These are phyloP conservation scores for Leishmania turanica DNA, from an alignment of 208 protist genomes.

Conservation along the genomic window DNA sequence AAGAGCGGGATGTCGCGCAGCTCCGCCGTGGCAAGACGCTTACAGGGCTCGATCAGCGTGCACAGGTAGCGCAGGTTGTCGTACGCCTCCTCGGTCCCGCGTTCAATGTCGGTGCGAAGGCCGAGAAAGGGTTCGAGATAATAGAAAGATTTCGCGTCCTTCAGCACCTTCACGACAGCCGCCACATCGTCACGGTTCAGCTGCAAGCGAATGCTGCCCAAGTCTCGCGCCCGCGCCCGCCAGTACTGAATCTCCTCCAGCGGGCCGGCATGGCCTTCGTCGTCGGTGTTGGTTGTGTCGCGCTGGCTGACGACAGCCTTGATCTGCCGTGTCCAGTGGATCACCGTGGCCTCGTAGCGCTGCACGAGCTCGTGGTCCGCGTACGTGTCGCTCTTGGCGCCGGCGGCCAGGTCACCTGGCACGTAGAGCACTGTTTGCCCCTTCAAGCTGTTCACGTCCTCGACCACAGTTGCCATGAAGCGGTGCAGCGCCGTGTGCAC, in stretches of 20 bases:
- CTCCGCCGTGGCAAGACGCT: slow-evolving; percentile 75
- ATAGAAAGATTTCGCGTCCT: slow-evolving; percentile 92
- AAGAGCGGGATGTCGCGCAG: slow-evolving; percentile 93
- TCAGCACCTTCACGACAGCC: slow-evolving; percentile 91
- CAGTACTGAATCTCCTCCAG: slow-evolving; percentile 98
- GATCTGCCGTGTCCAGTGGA: slow-evolving; percentile 99
- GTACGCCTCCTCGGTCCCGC: slow-evolving; percentile 93
- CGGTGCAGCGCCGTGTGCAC: slow-evolving; percentile 95
- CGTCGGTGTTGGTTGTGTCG: slow-evolving; percentile 33
- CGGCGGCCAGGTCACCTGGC: slow-evolving; percentile 86
- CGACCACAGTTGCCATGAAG: slow-evolving; percentile 97
- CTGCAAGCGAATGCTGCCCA: slow-evolving; percentile 95
- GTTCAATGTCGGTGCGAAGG: slow-evolving; percentile 93
- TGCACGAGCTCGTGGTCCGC: slow-evolving; percentile 96
- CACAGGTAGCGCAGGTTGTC: slow-evolving; percentile 96
- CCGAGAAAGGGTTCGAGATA: slow-evolving; percentile 96
- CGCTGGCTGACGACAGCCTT: slow-evolving; percentile 96
- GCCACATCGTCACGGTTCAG: slow-evolving; percentile 92
- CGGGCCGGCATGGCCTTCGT: slow-evolving; percentile 76
- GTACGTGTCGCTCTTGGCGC: slow-evolving; percentile 55
- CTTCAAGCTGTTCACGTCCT: slow-evolving; percentile 94
- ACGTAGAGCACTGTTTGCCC: slow-evolving; percentile 98
- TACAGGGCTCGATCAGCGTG: slow-evolving; percentile 94
- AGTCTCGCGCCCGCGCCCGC: slow-evolving; percentile 92
- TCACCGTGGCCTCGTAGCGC: slow-evolving; percentile 96